phyloP scores from a whole-genome alignment of 2,329 filamentous ascomycete species.

The Myrmaecium sp. region DNA sequence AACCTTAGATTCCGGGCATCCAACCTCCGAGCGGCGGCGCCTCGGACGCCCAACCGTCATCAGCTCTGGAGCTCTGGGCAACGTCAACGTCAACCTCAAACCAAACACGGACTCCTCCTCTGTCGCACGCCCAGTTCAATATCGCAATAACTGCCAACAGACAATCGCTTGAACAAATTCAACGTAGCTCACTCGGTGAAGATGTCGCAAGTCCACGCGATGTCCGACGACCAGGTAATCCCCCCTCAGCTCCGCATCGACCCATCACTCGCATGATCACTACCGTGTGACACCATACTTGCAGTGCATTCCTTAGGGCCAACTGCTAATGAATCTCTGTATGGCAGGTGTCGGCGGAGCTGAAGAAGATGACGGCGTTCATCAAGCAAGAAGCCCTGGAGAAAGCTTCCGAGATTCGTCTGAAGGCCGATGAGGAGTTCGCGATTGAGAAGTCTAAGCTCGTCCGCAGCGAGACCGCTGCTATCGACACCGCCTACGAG shows the following conservation, averaged over 20 bases:
- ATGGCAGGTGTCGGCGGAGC: conserved; percentile 78
- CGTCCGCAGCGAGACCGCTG: conserved; percentile 80
- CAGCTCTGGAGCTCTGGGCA: no score
- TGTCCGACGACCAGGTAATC: conserved; percentile 90
- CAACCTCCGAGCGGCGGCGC: no score
- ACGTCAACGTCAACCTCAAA: no score
- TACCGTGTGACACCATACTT: conserved; percentile 5
- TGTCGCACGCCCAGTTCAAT: no score
- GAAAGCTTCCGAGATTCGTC: conserved; percentile 91
- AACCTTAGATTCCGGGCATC: no score
- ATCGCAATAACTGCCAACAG: no score
- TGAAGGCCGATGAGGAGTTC: conserved; percentile 98
- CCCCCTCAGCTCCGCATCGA: conserved; percentile 7
- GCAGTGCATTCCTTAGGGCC: conserved; percentile 6
- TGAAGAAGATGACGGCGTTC: conserved; percentile 99
- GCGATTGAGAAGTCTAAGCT: conserved; percentile 98
- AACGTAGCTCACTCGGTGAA: conserved; percentile 25
- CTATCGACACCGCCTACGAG: conserved; percentile 85
- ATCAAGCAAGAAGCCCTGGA: conserved; percentile 97
- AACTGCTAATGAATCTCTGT: conserved; percentile 12
- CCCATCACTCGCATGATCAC: conserved; percentile 11
- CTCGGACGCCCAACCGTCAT: no score
- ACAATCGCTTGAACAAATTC: no score
- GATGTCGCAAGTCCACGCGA: conserved; percentile 86
- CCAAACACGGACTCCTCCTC: no score